These are phyloP conservation scores for Pseudozyma thailandica DNA, from an alignment of 1,284 basidiomycete genomes.

Conservation along the genomic window DNA sequence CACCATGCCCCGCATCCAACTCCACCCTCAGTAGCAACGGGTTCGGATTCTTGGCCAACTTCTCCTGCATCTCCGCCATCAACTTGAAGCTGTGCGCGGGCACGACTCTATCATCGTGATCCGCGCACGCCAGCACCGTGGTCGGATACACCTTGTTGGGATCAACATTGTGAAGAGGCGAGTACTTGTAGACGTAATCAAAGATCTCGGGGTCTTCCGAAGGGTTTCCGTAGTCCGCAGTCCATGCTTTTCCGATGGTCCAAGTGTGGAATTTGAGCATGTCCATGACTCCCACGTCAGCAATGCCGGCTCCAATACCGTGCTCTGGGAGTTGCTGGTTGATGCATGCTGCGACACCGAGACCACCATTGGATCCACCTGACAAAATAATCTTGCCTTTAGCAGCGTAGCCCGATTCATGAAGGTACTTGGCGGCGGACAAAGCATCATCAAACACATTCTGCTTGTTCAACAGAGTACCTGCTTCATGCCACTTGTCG, in stretches of 20 bases:
- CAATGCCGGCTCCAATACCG: conserved; percentile 73
- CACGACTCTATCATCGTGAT: conserved; percentile 66
- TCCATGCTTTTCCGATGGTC: conserved; percentile 78
- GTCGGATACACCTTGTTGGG: conserved; percentile 60
- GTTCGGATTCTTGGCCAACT: conserved; percentile 58
- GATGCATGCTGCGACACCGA: conserved; percentile 81
- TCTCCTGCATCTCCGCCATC: conserved; percentile 66
- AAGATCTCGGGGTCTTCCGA: conserved; percentile 69
- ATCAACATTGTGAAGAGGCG: conserved; percentile 64
- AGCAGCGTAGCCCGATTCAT: conserved; percentile 77
- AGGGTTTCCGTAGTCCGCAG: conserved; percentile 83
- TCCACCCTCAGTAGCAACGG: conserved; percentile 64
- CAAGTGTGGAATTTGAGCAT: conserved; percentile 72
- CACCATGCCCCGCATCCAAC: conserved; percentile 66
- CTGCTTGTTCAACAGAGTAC: conserved; percentile 67
- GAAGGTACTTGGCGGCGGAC: conserved; percentile 76
- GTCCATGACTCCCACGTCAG: conserved; percentile 75
- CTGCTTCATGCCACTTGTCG: conserved; percentile 72
- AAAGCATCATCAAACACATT: conserved; percentile 79
- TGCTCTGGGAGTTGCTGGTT: conserved; percentile 82
- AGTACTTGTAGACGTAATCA: conserved; percentile 62
- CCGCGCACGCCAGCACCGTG: conserved; percentile 60
- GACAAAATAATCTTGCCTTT: conserved; percentile 81
- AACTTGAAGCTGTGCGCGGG: conserved; percentile 66
- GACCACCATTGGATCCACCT: conserved; percentile 71